Percentiles rank a stretch among this genome's conserved stretches.
Evolutionary conservation across 1,284 basidiomycete species (phyloP).

Genomic region (Pterulicium gracile): DNA sequence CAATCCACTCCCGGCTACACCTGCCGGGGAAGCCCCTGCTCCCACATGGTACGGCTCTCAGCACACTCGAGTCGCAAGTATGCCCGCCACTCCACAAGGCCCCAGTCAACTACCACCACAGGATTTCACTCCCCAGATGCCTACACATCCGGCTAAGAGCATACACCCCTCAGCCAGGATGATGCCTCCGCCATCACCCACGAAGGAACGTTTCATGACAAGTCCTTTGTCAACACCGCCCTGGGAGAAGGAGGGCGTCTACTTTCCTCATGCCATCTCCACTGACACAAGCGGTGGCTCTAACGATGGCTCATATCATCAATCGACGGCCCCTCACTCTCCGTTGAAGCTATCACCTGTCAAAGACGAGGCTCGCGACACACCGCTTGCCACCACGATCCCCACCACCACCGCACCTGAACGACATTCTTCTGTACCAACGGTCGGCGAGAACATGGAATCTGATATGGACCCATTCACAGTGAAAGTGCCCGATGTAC

Average conservation of each 20-base stretch:
- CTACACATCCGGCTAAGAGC: neutral
- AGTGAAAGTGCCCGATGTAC: neutral
- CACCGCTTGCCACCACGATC: neutral
- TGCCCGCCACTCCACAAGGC: neutral
- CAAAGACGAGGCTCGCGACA: neutral
- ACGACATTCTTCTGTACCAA: neutral
- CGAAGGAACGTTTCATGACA: neutral
- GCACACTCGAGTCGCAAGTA: neutral
- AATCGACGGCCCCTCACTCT: neutral
- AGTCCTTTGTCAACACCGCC: neutral
- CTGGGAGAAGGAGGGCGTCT: neutral
- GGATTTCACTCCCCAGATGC: constrained; percentile 3
- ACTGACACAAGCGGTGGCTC: neutral
- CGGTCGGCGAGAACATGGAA: neutral
- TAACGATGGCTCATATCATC: neutral
- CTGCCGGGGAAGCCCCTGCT: constrained; percentile 5
- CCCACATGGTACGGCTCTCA: constrained; percentile 1
- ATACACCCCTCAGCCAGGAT: constrained; percentile 1
- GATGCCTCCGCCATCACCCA: constrained; percentile 12
- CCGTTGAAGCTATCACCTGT: neutral
- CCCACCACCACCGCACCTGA: neutral
- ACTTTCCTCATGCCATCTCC: neutral
- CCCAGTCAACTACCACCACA: neutral
- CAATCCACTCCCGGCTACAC: neutral
- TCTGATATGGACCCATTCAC: neutral